Evolutionary conservation across 306 rosid genomes (phyloP), one percentile per base, ranked within the genome.

Genomic region (Ormosia semicastrata): DNA sequence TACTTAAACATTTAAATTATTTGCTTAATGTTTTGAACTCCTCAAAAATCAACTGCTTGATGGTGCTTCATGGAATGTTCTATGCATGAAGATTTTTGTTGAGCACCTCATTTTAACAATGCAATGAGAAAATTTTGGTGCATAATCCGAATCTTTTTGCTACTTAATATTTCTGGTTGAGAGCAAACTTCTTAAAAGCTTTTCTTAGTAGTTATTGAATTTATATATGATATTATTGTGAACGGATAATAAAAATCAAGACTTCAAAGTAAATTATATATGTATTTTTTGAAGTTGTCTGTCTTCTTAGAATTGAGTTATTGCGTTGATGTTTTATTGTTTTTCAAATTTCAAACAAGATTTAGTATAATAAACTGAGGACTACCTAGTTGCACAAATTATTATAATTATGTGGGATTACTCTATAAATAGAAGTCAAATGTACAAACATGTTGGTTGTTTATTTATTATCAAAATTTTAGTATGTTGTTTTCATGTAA

Each of bases 1-100:
- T 94, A 87, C 33, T 57, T 17, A 64, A 17, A 63, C 37, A 58
- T 67, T 67, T 52, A 41, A 44, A 60, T 63, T 43, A 40, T 79
- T 63, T 54, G 67, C 32, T 41, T 43, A 52, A 53, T 40, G 14
- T 71, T 66, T 72, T 29, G 11, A 62, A 68, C 37, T 58, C 39
- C 32, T 37, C 24, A 66, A 71, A 37, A 53, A 33, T 49, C 56
- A 63, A 64, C 73, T 70, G 66, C 79, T 54, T 54, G 64, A 62
- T 13, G 36, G 37, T 39, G 57, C 59, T 46, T 68, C 73, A 50
- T 78, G 8, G 52, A 75, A 64, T 46, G 52, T 52, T 74, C 44
- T 66, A 4, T 66, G 54, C 79, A 57, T 60, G 79, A 11, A n/a
- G 10, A 17, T 24, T 41, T 71, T 49, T 9, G 34, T 59, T 69